Conservation (phyloP, 805 yeast genomes). For the Candida odintsovae region DNA sequence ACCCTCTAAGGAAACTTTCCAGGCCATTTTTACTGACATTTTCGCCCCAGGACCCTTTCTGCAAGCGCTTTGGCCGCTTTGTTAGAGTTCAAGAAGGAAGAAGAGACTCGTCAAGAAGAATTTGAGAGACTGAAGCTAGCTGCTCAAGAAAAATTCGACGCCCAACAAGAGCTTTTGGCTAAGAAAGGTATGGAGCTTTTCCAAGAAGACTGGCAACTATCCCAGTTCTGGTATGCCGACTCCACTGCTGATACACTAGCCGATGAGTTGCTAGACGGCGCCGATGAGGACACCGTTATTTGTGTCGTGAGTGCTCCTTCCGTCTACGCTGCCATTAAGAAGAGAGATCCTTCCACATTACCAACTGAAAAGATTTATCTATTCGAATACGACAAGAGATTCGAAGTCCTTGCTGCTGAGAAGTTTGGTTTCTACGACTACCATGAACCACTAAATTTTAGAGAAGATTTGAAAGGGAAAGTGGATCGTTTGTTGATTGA, state of each 20-base stretch:
- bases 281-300: constrained; percentile 63
- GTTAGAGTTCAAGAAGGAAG: constrained; percentile 58
- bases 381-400: constrained; percentile 75
- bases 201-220: constrained; percentile 90
- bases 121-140: constrained; percentile 67
- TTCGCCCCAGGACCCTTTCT: constrained; percentile 26
- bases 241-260: constrained; percentile 65
- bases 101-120: constrained; percentile 47
- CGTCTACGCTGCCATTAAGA: constrained; percentile 76
- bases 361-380: constrained; percentile 71
- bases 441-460: constrained; percentile 58
- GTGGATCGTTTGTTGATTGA: constrained; percentile 74
- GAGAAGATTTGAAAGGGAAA: constrained; percentile 48
- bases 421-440: constrained; percentile 74
- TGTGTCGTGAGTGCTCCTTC: constrained; percentile 88
- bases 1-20: not conserved
- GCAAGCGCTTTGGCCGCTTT: constrained; percentile 47
- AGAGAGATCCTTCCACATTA: constrained; percentile 40
- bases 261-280: constrained; percentile 69
- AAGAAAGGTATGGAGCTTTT: constrained; percentile 62
- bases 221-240: constrained; percentile 84
- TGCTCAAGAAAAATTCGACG: constrained; percentile 37
- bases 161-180: constrained; percentile 19
- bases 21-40: not conserved
- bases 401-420: constrained; percentile 65